Base-by-base conservation (phyloP, 139 green algal genomes). In the Tetradesmus obliquus region DNA sequence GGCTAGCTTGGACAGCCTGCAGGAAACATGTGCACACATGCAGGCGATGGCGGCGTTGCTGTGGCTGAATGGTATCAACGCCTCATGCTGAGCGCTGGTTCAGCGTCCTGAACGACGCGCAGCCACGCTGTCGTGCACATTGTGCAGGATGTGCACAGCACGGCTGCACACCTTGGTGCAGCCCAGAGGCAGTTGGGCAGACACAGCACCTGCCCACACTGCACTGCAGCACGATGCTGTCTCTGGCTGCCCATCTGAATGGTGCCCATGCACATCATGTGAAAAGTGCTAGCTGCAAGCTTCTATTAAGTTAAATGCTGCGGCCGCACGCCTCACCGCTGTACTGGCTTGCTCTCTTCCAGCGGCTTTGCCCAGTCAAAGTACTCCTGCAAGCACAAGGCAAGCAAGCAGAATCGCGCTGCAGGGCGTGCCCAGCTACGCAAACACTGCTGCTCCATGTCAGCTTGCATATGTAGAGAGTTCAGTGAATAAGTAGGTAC, bases 301-400 rank as follows among this genome's bases (percentile, higher is more conserved):
- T 19, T 76, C 12, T 71, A 20, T 71, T 71, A 13, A 22, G 19
- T 71, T 10, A 10, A 22, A 20, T 71, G 19, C 15, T 71, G 66
- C 66, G n/a, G 66, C 15, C 1, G 66, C 66, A 76, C 5, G 17
- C 17, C 66, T 20, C 45, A 92, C 89, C 89, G 69, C 82, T 92
- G 82, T 66, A 92, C 89, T 32, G 89, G 89, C 89, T 79, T 66
- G 82, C 89, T 92, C 55, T 92, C 93, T n/a, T 96, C 95, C 2
- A 95, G 45, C 0, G 95, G 92, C 84, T 91, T 85, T 1, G 93
- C 93, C 85, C 91, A 93, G 0, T 89, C 91, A 86, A 95, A 96
- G 86, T 95, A 94, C 60, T 96, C 94, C 93, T 96, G 87, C 72
- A 76, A 72, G 13, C 58, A 72, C 55, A 53, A 20, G 58, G 22